phyloP scores from a whole-genome alignment of 768 basidiomycete genomes.

The Lactifluus rugatus region DNA sequence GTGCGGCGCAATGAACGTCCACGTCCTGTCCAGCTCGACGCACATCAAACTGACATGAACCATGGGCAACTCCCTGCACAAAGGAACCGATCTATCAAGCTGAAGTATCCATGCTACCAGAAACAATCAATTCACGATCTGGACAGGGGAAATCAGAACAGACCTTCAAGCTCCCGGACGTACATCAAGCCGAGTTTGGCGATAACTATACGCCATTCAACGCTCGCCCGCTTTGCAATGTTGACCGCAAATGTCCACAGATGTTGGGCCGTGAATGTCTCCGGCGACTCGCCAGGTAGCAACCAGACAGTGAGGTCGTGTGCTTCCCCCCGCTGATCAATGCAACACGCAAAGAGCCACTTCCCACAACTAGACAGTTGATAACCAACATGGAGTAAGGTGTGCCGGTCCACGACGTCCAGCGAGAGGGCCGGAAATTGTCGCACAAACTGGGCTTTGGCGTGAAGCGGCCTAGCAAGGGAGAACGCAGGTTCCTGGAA shows the following conservation, averaged over 20 bases:
- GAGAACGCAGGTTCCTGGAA: conserved; percentile 61
- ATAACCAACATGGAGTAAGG: conserved; percentile 72
- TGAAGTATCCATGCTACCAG: conserved; percentile 56
- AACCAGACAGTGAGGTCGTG: conserved; percentile 62
- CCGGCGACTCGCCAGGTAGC: conserved; percentile 39
- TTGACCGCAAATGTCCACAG: conserved; percentile 63
- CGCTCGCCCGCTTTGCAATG: conserved; percentile 52
- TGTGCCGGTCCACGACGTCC: conserved; percentile 48
- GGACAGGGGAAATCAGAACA: conserved; percentile 20
- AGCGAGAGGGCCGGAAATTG: conserved; percentile 33
- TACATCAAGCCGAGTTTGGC: conserved; percentile 56
- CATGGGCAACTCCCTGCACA: conserved; percentile 35
- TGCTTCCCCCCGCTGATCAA: conserved; percentile 72
- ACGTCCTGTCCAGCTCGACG: conserved; percentile 49
- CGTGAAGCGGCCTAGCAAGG: conserved; percentile 38
- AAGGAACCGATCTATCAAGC: conserved; percentile 34
- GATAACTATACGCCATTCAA: conserved; percentile 76
- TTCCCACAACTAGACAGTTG: conserved; percentile 52
- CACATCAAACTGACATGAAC: conserved; percentile 53
- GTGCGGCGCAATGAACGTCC: conserved; percentile 41
- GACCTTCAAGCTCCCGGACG: conserved; percentile 55
- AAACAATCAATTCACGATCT: background rate
- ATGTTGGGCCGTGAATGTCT: conserved; percentile 43
- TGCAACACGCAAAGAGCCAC: conserved; percentile 67
- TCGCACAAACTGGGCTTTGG: conserved; percentile 30